These are phyloP conservation scores for Xylariaceae sp. DNA, from an alignment of 2,329 filamentous ascomycete species.

Conservation along the genomic window DNA sequence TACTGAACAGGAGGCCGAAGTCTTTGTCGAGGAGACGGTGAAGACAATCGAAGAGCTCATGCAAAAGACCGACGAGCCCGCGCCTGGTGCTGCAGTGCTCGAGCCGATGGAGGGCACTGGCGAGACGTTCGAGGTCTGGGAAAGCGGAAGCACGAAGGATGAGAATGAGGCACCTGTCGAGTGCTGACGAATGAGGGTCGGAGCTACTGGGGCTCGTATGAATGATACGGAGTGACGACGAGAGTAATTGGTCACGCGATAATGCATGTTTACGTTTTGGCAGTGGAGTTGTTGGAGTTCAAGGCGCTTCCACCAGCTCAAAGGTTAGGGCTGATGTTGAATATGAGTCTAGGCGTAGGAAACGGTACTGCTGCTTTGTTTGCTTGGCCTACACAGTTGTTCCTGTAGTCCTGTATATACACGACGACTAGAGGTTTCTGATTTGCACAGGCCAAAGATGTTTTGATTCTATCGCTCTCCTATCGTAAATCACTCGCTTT, in stretches of 20 bases:
- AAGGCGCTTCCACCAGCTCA: not conserved
- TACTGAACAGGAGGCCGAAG: not conserved
- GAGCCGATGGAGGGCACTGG: constrained; percentile 56
- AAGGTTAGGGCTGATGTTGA: not conserved
- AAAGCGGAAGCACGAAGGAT: constrained; percentile 62
- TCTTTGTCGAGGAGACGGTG: constrained; percentile 15
- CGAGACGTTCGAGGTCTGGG: constrained; percentile 65
- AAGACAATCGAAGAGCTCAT: constrained; percentile 37
- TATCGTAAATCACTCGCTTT: not conserved
- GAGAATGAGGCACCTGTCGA: constrained; percentile 38
- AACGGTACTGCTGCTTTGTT: constrained; percentile 7
- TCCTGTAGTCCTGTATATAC: constrained; percentile 18
- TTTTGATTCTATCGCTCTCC: constrained; percentile 2
- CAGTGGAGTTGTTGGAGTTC: constrained; percentile 12
- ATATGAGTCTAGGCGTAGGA: not conserved
- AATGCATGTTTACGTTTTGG: constrained; percentile 12
- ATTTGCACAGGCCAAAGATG: constrained; percentile 10
- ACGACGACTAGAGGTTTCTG: constrained; percentile 4
- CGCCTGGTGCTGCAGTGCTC: constrained; percentile 45
- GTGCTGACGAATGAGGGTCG: constrained; percentile 19
- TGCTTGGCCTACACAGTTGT: not conserved
- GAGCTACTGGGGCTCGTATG: not conserved
- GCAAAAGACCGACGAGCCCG: constrained; percentile 32
- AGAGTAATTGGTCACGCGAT: not conserved
- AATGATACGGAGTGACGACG: not conserved